phyloP scores from a whole-genome alignment of 345 rosid genomes.

The Salix udensis region DNA sequence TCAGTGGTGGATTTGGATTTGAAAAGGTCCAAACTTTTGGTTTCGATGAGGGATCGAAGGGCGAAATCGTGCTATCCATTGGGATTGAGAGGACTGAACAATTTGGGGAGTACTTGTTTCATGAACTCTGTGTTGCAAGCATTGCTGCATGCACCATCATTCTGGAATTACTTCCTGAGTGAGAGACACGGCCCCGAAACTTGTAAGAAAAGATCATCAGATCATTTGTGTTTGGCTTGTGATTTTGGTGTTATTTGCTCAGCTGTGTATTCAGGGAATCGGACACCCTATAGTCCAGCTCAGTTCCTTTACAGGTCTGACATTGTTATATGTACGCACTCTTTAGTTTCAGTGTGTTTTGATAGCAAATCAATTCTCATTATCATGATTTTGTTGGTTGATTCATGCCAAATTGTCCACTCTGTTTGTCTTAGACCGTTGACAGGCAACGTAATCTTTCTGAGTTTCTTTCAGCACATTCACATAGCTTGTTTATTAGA shows the following conservation, averaged over 20 bases:
- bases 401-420: neutral
- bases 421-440: constrained; percentile 5
- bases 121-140: constrained; percentile 35
- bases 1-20: constrained; percentile 44
- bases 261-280: constrained; percentile 25
- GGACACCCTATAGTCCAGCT: constrained; percentile 30
- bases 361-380: constrained; percentile 1
- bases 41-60: constrained; percentile 18
- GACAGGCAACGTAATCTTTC: neutral
- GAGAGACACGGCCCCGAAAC: constrained; percentile 22
- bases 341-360: constrained; percentile 7
- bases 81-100: constrained; percentile 33
- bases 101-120: constrained; percentile 32
- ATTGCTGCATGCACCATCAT: constrained; percentile 28
- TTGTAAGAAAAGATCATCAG: constrained; percentile 22
- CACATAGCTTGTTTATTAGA: neutral
- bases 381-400: neutral
- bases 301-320: constrained; percentile 35
- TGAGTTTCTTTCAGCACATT: neutral
- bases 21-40: constrained; percentile 39
- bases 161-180: constrained; percentile 27
- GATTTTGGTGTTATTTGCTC: constrained; percentile 20
- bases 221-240: constrained; percentile 26
- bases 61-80: constrained; percentile 27
- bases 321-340: neutral